Evolutionary conservation across 148 eudicot genomes (phyloP).

Genomic region (Polygonum aviculare): DNA sequence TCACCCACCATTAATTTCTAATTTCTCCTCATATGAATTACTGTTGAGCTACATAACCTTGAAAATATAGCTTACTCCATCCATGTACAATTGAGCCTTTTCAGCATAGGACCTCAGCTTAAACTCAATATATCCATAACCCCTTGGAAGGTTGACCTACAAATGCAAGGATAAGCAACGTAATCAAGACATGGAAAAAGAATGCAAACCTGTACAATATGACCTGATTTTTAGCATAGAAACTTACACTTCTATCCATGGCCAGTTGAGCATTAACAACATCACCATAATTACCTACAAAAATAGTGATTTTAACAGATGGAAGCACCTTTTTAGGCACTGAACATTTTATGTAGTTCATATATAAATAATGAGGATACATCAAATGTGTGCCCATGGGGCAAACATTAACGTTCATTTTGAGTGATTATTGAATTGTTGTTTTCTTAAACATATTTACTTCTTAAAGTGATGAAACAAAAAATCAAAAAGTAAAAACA

Average conservation of each 20-base stretch:
- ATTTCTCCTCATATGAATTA: too few species aligned
- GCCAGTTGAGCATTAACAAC: slow-evolving; percentile 67
- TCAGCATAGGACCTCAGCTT: slow-evolving; percentile 87
- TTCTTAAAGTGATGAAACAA: neutral
- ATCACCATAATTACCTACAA: slow-evolving; percentile 84
- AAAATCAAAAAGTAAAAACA: neutral
- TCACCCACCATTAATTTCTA: too few species aligned
- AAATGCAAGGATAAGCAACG: neutral
- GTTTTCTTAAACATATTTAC: neutral
- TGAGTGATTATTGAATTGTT: neutral
- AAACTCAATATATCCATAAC: slow-evolving; percentile 89
- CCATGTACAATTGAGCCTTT: slow-evolving; percentile 75
- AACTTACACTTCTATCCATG: slow-evolving; percentile 72
- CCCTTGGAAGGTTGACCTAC: slow-evolving; percentile 85
- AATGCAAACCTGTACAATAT: neutral
- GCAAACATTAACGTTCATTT: neutral
- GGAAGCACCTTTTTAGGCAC: too few species aligned
- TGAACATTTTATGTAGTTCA: too few species aligned
- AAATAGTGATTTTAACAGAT: too few species aligned
- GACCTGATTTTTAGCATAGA: neutral
- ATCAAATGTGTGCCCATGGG: neutral
- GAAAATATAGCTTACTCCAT: slow-evolving; percentile 56
- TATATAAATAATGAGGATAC: too few species aligned
- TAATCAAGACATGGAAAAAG: neutral
- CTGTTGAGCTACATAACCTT: too few species aligned